Base-by-base conservation (phyloP, 768 basidiomycete genomes). In the Boletus rubroflammeus region DNA sequence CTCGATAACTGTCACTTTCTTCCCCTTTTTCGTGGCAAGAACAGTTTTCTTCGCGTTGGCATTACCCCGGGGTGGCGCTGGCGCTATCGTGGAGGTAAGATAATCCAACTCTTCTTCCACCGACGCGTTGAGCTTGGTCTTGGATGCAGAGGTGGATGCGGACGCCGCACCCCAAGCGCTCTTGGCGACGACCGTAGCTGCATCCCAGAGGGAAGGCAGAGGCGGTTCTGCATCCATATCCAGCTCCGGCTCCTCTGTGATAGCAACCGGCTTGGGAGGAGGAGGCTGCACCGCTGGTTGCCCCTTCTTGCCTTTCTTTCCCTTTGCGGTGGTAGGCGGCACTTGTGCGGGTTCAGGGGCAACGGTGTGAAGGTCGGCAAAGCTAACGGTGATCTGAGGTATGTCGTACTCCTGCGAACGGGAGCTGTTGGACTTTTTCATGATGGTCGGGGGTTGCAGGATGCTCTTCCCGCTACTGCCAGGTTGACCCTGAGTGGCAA, bases 341-440 rank as follows among this genome's bases (percentile, higher is more conserved):
- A 26, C 39, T 28, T 47, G 65, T 23, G 48, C 47, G 47, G 64
- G 53, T 17, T 53, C 55, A 43, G 59, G 39, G 26, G 31, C 9
- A 28, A 21, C 2, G 38, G 49, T 11, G 5, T 50, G 43, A 3
- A 41, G 34, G 29, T 62, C 61, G 5, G 63, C 63, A 21, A 69
- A 53, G 43, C 59, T 69, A 10, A 71, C 54, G 9, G 63, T 67
- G 41, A 69, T 65, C 2, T 61, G 62, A 26, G 67, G 67, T 41
- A 67, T 28, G 52, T 68, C 64, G n/a, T 57, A 25, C 38, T 69
- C 64, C 14, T 67, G 62, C 10, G 55, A 61, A 41, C 65, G 69
- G 25, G 64, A 38, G 23, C 69, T 67, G 34, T 42, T 56, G 8
- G 63, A 61, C 43, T 67, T 67, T 44, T 69, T 71, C 59, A 68